Evolutionary conservation across 2,329 filamentous ascomycete species (phyloP).

Genomic region (Tolypocladium inflatum): DNA sequence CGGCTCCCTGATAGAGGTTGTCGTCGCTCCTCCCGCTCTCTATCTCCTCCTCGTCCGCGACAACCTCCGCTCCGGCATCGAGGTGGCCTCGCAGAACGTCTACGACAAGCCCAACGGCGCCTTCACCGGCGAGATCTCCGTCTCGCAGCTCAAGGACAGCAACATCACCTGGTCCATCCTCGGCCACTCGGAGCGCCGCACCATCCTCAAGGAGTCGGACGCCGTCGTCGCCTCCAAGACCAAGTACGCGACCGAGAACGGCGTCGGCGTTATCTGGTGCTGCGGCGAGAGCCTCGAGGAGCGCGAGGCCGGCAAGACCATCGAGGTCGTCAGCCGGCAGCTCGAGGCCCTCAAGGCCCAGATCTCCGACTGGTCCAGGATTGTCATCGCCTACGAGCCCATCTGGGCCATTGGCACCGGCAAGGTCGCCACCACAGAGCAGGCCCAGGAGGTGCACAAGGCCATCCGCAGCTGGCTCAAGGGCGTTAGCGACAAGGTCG

Average conservation of each 20-base stretch:
- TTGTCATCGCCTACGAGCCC: conserved; percentile 97
- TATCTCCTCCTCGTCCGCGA: conserved; percentile 86
- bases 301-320: conserved; percentile 77
- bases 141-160: conserved; percentile 81
- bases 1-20: conserved; percentile 58
- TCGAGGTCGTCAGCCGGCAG: conserved; percentile 77
- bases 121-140: conserved; percentile 94
- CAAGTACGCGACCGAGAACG: conserved; percentile 81
- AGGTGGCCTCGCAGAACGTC: conserved; percentile 92
- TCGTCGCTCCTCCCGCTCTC: conserved; percentile 81
- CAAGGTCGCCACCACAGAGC: conserved; percentile 79
- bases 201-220: conserved; percentile 80
- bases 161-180: conserved; percentile 84
- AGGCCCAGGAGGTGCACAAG: conserved; percentile 90
- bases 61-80: conserved; percentile 63
- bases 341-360: conserved; percentile 70
- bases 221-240: conserved; percentile 85
- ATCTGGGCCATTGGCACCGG: conserved; percentile 96
- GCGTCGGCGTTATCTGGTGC: conserved; percentile 89
- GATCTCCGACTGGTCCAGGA: conserved; percentile 80
- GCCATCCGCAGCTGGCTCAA: conserved; percentile 86
- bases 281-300: conserved; percentile 93
- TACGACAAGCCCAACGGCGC: conserved; percentile 95
- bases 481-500: conserved; percentile 63
- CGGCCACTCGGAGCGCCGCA: conserved; percentile 91